phyloP scores from a whole-genome alignment of 441 rosid species.

The Pelargonium cotyledonis region DNA sequence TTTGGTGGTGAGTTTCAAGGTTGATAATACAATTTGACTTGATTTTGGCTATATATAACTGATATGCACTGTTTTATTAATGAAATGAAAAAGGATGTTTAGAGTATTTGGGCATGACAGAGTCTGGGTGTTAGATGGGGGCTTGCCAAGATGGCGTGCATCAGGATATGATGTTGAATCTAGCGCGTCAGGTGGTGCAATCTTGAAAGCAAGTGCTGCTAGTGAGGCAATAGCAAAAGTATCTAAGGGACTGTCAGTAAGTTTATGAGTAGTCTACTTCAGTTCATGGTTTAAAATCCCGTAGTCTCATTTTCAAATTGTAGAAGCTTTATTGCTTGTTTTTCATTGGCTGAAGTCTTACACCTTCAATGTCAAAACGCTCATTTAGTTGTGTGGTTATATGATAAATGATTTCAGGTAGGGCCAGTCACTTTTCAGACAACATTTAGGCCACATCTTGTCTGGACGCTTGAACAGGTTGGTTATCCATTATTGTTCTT shows the following conservation, averaged over 20 bases:
- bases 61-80: not conserved
- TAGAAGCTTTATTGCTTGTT: not conserved
- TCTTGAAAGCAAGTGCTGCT: slow-evolving; percentile 30
- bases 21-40: not conserved
- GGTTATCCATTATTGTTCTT: not conserved
- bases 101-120: slow-evolving; percentile 15
- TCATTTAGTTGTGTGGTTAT: not conserved
- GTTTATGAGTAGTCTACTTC: not conserved
- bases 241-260: slow-evolving; percentile 23
- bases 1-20: slow-evolving; percentile 23
- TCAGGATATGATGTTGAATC: slow-evolving; percentile 27
- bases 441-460: slow-evolving; percentile 16
- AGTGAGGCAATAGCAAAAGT: slow-evolving; percentile 25
- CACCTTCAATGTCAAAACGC: not conserved
- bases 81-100: slow-evolving; percentile 21
- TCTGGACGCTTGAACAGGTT: slow-evolving; percentile 20
- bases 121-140: slow-evolving; percentile 22
- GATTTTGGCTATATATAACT: not conserved
- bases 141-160: slow-evolving; percentile 28
- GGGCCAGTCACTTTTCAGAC: slow-evolving; percentile 24
- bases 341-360: not conserved
- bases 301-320: not conserved
- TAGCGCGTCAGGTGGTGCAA: slow-evolving; percentile 27
- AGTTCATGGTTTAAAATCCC: not conserved
- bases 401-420: slow-evolving; percentile 6